Evolutionary conservation across 1,139 yeast species (phyloP), one percentile per base, ranked within the genome.

Genomic region (Casaregolazyma lundiana): DNA sequence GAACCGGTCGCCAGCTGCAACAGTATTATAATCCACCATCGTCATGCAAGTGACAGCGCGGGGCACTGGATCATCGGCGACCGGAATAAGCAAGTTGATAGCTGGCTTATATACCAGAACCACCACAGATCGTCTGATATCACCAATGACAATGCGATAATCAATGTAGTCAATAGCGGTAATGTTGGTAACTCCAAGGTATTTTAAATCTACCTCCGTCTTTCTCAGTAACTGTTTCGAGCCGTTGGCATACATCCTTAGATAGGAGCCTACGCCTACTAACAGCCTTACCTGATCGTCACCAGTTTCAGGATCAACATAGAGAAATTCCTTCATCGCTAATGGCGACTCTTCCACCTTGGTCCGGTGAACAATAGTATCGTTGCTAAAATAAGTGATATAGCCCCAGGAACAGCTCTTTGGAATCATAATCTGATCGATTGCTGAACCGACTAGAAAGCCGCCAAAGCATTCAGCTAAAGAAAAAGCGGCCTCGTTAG

Each of bases 1-100:
- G 66, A 84, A 89, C 58, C 81, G 83, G 61, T 92, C 98, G n/a
- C 96, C 96, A 0, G 85, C 88, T 35, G 85, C 69, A 0, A 85
- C 75, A 0, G 97, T 88, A 50, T 80, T 81, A 49, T 78, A 75
- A 63, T 92, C 98, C 6, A 92, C 65, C 54, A 78, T 66, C 2
- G 71, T 59, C 40, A 84, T 55, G 1, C 81, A 60, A 0, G 95
- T 83, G 2, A 84, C 71, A 59, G 84, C 86, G 29, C 97, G 71
- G 40, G 80, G 72, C 43, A 82, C 66, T 0, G 74, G 66, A 64
- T 92, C 97, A 59, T 83, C 89, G 0, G 81, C 82, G 53, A 89
- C 70, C 1, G 83, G 75, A 8, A 80, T 59, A 57, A 90, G 81
- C 18, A 61, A 61, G 57, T 82, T 79, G 1, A 57, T 57, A 13